These are phyloP conservation scores for Eremochloa ophiuroides DNA, from an alignment of 176 grass and related monocot species.

Conservation along the genomic window DNA sequence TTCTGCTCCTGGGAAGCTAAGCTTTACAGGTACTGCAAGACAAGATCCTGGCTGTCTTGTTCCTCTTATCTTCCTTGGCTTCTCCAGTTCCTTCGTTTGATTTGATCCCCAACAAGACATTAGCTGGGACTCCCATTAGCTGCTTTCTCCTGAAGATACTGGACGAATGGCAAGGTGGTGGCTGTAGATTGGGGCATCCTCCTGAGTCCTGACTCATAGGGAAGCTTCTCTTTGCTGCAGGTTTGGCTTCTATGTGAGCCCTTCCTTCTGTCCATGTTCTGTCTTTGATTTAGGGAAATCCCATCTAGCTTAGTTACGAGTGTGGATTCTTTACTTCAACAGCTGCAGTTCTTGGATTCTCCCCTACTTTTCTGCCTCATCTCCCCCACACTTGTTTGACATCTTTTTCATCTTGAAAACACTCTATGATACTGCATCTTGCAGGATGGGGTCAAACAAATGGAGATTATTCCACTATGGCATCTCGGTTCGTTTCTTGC, in stretches of 20 bases:
- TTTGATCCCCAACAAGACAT: not conserved
- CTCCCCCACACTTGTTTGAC: not conserved
- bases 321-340: constrained; percentile 18
- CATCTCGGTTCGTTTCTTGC: constrained; percentile 26
- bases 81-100: not conserved
- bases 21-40: not conserved
- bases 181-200: not conserved
- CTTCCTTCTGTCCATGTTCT: not conserved
- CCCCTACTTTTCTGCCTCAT: not conserved
- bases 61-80: not conserved
- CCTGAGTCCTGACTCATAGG: no score
- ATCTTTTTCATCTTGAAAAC: not conserved
- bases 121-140: not conserved
- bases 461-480: not conserved
- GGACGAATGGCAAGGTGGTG: not conserved
- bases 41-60: not conserved
- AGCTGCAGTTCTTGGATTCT: not conserved
- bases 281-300: not conserved
- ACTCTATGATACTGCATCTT: not conserved
- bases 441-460: not conserved
- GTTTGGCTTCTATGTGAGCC: not conserved
- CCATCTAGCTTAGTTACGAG: no score
- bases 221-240: not conserved
- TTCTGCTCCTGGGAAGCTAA: not conserved
- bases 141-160: not conserved